Percentiles rank a stretch among this genome's conserved stretches.
phyloP scores from a whole-genome alignment of 2,329 filamentous ascomycete species.

The Colletotrichum lini region DNA sequence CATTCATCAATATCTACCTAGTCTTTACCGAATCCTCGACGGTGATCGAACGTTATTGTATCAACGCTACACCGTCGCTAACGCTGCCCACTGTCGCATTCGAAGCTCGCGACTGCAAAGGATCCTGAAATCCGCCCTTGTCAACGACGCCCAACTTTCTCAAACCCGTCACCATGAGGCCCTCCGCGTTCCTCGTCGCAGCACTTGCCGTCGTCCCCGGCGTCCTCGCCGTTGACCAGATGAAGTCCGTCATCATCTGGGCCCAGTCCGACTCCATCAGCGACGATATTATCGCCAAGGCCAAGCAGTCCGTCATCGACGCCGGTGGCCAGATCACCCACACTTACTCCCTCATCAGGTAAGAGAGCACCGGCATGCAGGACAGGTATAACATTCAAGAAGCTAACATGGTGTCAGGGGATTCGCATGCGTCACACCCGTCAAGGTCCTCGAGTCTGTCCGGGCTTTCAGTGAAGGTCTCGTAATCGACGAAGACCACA shows the following conservation, averaged over 20 bases:
- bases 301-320: conserved; percentile 78
- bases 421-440: conserved; percentile 82
- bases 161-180: conserved; percentile 71
- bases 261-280: conserved; percentile 79
- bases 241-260: conserved; percentile 83
- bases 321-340: conserved; percentile 86
- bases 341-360: conserved; percentile 79
- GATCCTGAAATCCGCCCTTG: background rate
- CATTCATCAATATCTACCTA: conserved; percentile 11
- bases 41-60: conserved; percentile 13
- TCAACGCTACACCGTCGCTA: conserved; percentile 15
- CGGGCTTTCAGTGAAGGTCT: conserved; percentile 66
- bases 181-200: conserved; percentile 66
- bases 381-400: too few relatives aligned
- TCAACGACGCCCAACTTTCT: background rate
- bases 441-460: conserved; percentile 77
- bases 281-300: conserved; percentile 76
- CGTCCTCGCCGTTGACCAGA: conserved; percentile 73
- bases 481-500: conserved; percentile 82
- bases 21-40: conserved; percentile 2
- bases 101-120: conserved; percentile 15
- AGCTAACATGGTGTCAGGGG: conserved; percentile 68
- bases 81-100: background rate
- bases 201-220: conserved; percentile 72
- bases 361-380: conserved; percentile 51